Evolutionary conservation across 1,284 basidiomycete genomes (phyloP).

Genomic region (Heterobasidion parviporum): DNA sequence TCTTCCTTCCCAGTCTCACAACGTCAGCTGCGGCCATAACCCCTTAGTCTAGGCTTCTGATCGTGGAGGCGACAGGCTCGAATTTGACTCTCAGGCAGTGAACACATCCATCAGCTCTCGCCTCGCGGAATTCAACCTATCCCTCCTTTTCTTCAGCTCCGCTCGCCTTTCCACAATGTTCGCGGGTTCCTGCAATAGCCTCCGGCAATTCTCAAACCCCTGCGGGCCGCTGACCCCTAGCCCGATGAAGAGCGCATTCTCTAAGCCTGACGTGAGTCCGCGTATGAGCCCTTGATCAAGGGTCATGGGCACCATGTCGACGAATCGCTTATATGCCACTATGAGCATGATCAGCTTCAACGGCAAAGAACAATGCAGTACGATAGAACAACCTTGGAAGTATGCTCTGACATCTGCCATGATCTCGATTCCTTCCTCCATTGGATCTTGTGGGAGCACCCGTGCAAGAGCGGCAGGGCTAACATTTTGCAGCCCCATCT

Average conservation of each 20-base stretch:
- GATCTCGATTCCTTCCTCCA: conserved; percentile 49
- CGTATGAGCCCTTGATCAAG: conserved; percentile 57
- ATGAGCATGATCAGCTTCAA: not conserved
- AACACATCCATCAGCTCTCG: conserved; percentile 31
- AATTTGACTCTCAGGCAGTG: not conserved
- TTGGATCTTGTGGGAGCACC: conserved; percentile 43
- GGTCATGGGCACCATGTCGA: conserved; percentile 53
- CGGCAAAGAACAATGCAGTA: not conserved
- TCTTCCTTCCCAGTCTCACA: too few species aligned
- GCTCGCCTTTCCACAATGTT: conserved; percentile 36
- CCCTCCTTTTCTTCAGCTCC: conserved; percentile 43
- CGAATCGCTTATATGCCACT: conserved; percentile 67
- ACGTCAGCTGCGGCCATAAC: too few species aligned
- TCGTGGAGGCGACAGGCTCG: too few species aligned
- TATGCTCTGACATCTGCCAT: conserved; percentile 70
- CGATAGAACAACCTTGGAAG: conserved; percentile 45
- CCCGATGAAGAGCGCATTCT: conserved; percentile 33
- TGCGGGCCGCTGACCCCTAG: conserved; percentile 39
- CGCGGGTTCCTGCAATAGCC: conserved; percentile 47
- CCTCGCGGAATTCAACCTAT: conserved; percentile 42
- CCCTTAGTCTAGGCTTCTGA: too few species aligned
- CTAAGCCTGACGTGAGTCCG: conserved; percentile 29
- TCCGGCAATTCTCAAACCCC: conserved; percentile 38
- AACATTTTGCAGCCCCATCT: conserved; percentile 35
- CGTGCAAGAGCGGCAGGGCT: conserved; percentile 38